Percentiles rank a stretch among this genome's conserved stretches.
These are phyloP conservation scores for Neophaeococcomyces aloes DNA, from an alignment of 2,329 filamentous ascomycete genomes.

Conservation along the genomic window DNA sequence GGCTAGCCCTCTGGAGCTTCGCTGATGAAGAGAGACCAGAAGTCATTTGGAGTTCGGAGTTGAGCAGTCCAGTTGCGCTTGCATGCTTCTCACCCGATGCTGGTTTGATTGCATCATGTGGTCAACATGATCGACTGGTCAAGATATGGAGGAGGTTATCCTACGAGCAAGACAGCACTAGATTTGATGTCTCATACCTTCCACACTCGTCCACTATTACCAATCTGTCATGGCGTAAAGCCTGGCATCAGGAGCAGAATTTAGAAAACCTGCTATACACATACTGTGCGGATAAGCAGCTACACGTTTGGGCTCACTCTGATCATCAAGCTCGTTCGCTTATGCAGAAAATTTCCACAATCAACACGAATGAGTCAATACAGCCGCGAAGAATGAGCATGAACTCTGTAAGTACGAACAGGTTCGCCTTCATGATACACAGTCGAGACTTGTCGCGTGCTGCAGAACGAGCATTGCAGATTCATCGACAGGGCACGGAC, in stretches of 20 bases:
- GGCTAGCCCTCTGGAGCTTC: conserved; percentile 58
- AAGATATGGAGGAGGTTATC: conserved; percentile 88
- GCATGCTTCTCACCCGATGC: conserved; percentile 79
- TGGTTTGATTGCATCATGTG: conserved; percentile 71
- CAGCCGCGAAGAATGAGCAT: conserved; percentile 41
- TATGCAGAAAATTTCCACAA: conserved; percentile 66
- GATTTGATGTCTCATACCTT: conserved; percentile 85
- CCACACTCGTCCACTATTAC: conserved; percentile 75
- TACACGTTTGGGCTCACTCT: conserved; percentile 74
- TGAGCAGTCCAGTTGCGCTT: conserved; percentile 63
- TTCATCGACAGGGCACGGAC: conserved; percentile 49
- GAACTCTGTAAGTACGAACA: conserved; percentile 32
- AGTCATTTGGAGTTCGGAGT: conserved; percentile 60
- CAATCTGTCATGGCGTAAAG: conserved; percentile 72
- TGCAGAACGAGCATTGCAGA: conserved; percentile 64
- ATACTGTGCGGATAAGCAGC: conserved; percentile 65
- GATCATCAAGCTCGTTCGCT: conserved; percentile 62
- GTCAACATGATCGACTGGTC: conserved; percentile 66
- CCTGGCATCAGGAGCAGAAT: conserved; percentile 64
- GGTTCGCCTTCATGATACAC: conserved; percentile 74
- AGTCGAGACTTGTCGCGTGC: conserved; percentile 68
- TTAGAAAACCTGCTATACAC: conserved; percentile 86
- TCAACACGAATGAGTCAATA: conserved; percentile 66
- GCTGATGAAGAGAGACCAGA: conserved; percentile 28
- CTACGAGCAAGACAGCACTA: conserved; percentile 70